These are phyloP conservation scores for Cicer pinnatifidum DNA, from an alignment of 306 rosid genomes.

Conservation along the genomic window DNA sequence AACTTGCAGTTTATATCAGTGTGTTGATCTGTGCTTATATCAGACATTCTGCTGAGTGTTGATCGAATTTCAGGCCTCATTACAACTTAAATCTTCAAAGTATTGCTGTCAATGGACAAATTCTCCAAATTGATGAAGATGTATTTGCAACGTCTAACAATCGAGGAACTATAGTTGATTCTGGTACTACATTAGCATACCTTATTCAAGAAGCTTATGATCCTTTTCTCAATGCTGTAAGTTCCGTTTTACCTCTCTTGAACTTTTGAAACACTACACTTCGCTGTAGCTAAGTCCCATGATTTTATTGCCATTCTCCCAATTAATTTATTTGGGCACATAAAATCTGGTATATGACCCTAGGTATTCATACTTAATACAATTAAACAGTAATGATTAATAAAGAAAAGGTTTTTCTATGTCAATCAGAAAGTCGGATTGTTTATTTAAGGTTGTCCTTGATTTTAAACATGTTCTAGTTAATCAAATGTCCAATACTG, in stretches of 20 bases:
- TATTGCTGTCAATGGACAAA: slow-evolving; percentile 81
- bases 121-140: slow-evolving; percentile 71
- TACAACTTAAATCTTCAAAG: slow-evolving; percentile 89
- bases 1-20: slow-evolving; percentile 35
- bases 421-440: slow-evolving; percentile 28
- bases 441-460: slow-evolving; percentile 27
- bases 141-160: slow-evolving; percentile 73
- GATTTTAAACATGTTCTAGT: neutral
- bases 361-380: neutral
- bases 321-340: slow-evolving; percentile 3
- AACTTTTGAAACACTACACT: slow-evolving; percentile 18
- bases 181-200: slow-evolving; percentile 91
- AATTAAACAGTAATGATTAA: slow-evolving; percentile 5
- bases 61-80: slow-evolving; percentile 79
- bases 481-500: neutral
- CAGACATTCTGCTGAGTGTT: slow-evolving; percentile 4
- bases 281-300: slow-evolving; percentile 12
- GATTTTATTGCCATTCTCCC: slow-evolving; percentile 27
- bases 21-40: slow-evolving; percentile 28
- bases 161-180: slow-evolving; percentile 91
- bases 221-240: slow-evolving; percentile 86
- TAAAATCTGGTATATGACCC: slow-evolving; percentile 17
- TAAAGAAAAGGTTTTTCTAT: slow-evolving; percentile 1
- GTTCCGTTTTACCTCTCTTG: slow-evolving; percentile 45
- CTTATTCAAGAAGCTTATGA: slow-evolving; percentile 89